These are phyloP conservation scores for Neoarthrinium moseri DNA, from an alignment of 2,329 filamentous ascomycete genomes.

Conservation along the genomic window DNA sequence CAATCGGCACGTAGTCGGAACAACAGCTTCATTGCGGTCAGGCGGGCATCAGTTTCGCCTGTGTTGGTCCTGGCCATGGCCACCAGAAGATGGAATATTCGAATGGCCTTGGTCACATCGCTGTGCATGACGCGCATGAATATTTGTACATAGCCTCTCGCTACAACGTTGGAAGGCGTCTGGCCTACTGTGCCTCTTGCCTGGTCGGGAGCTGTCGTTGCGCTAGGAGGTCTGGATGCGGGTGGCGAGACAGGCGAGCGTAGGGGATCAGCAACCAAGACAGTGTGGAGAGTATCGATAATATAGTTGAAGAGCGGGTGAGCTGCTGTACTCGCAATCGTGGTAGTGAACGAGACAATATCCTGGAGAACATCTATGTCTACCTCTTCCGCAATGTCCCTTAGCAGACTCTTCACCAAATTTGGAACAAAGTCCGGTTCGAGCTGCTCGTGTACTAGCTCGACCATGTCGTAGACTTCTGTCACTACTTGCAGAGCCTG, in stretches of 20 bases:
- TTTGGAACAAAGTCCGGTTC: conserved; percentile 56
- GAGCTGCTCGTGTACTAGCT: conserved; percentile 57
- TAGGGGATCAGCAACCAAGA: conserved; percentile 48
- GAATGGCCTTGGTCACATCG: conserved; percentile 62
- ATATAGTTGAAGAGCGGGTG: conserved; percentile 59
- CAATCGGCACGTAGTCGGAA: conserved; percentile 84
- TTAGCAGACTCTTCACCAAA: conserved; percentile 61
- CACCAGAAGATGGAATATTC: conserved; percentile 62
- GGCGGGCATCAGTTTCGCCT: conserved; percentile 66
- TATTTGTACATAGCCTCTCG: conserved; percentile 69
- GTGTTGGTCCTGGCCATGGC: conserved; percentile 59
- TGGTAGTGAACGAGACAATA: conserved; percentile 62
- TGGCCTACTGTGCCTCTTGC: conserved; percentile 29
- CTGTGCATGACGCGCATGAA: conserved; percentile 72
- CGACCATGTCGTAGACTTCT: conserved; percentile 57
- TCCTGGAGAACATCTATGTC: conserved; percentile 65
- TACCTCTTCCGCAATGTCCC: conserved; percentile 59
- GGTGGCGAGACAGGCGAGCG: conserved; percentile 38
- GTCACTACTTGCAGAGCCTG: conserved; percentile 60
- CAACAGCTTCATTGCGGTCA: conserved; percentile 74
- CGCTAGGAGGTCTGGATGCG: conserved; percentile 20
- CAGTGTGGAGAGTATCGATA: conserved; percentile 48
- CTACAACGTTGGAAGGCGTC: conserved; percentile 69
- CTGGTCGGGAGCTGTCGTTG: conserved; percentile 22
- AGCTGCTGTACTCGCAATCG: conserved; percentile 61